Base-by-base conservation (phyloP, 139 green algal genomes). In the Picochlorum costavermella region DNA sequence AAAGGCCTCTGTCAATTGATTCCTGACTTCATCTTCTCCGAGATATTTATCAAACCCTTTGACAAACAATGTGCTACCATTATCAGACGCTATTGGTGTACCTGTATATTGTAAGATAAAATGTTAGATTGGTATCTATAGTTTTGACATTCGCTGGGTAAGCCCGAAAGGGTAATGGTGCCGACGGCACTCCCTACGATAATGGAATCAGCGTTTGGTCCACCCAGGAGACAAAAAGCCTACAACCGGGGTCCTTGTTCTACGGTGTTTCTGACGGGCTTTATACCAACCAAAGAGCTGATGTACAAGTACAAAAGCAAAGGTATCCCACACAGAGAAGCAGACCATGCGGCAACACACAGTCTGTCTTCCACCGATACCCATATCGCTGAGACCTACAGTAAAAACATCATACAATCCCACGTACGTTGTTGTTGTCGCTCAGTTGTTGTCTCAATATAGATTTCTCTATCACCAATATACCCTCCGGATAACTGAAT, bases 1-100 rank as follows among this genome's bases (percentile, higher is more conserved):
- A 57, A 92, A 92, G 8, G 68, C 69, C 61, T 87, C 80, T 48
- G 71, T 82, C 51, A 92, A 71, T 68, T 67, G 59, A 14, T 74
- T 40, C 9, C 84, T 77, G 20, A 89, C 76, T 13, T 69, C 83
- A 23, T 91, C 83, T 72, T 89, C 84, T 53, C 76, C 80, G 62
- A 75, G 64, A 63, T 79, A 77, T 10, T 69, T 72, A 71, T 88
- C 73, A 49, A 87, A 90, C 67, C 86, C 86, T 81, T 91, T 91
- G 50, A 91, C 81, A 69, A 91, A 91, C 45, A 90, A 70, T 29
- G 74, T 87, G 58, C 56, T 82, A 48, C 60, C 72, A 45, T 80
- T 56, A 61, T 64, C 69, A 40, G 33, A 8, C 13, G 13, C 9
- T 23, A 20, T 30, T 28, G 72, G 68, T 0, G 66, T 68, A 26